phyloP scores from a whole-genome alignment of 2,329 filamentous ascomycete species.

The Magnaporthiopsis poae region DNA sequence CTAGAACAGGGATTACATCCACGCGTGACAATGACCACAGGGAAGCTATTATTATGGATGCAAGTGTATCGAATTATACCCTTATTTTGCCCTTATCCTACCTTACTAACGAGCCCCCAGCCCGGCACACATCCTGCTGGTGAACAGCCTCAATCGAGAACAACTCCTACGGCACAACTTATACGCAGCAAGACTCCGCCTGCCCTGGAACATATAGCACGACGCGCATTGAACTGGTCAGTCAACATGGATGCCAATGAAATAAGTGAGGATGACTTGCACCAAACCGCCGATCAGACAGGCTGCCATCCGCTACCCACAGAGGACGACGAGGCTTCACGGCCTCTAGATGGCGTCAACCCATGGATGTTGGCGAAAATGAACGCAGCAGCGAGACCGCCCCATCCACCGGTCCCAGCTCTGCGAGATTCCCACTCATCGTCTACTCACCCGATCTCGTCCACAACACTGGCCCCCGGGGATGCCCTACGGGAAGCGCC shows the following conservation, averaged over 20 bases:
- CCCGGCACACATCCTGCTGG: no score
- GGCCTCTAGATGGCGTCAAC: conserved; percentile 1
- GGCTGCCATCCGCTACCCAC: background rate
- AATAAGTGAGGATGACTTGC: background rate
- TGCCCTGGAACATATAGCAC: background rate
- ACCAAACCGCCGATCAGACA: background rate
- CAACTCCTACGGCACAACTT: background rate
- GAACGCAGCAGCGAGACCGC: background rate
- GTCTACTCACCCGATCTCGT: background rate
- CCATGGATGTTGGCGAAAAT: conserved; percentile 7
- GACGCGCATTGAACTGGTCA: background rate
- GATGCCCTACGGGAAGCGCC: background rate
- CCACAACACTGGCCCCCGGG: background rate
- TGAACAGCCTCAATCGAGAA: background rate
- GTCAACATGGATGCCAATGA: conserved; percentile 1
- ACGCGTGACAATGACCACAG: background rate
- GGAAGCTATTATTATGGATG: background rate
- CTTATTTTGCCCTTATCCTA: background rate
- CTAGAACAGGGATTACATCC: no score
- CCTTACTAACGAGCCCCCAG: background rate
- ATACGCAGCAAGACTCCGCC: background rate
- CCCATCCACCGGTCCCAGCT: background rate
- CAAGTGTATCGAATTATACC: background rate
- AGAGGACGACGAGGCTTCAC: background rate
- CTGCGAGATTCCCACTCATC: no score